Evolutionary conservation across 305 asterid species (phyloP).

Genomic region (Ajuga reptans): DNA sequence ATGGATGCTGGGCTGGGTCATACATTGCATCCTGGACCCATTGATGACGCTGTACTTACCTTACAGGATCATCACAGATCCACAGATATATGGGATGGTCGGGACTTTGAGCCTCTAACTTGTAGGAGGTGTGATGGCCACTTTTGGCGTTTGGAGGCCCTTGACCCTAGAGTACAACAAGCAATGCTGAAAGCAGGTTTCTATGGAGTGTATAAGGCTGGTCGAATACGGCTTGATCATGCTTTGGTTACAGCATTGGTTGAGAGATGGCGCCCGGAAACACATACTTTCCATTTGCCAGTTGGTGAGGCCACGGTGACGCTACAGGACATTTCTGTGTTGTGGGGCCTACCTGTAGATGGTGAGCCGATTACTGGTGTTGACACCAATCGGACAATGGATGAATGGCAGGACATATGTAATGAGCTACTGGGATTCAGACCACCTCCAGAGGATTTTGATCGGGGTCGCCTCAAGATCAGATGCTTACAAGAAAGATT

Average conservation of each 20-base stretch:
- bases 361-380: slow-evolving; percentile 69
- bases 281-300: slow-evolving; percentile 77
- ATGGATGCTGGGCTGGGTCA: slow-evolving; percentile 49
- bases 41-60: slow-evolving; percentile 60
- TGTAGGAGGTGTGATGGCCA: slow-evolving; percentile 81
- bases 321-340: slow-evolving; percentile 58
- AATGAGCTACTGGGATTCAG: slow-evolving; percentile 60
- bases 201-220: slow-evolving; percentile 75
- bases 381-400: slow-evolving; percentile 63
- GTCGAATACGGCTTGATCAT: slow-evolving; percentile 73
- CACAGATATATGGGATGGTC: slow-evolving; percentile 66
- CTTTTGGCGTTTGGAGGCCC: slow-evolving; percentile 67
- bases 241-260: slow-evolving; percentile 71
- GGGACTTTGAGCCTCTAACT: slow-evolving; percentile 70
- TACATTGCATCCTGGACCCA: slow-evolving; percentile 75
- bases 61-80: slow-evolving; percentile 76
- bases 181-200: slow-evolving; percentile 70
- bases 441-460: slow-evolving; percentile 65
- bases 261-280: slow-evolving; percentile 87
- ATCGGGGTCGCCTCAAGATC: slow-evolving; percentile 70
- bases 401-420: slow-evolving; percentile 75
- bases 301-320: slow-evolving; percentile 74
- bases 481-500: slow-evolving; percentile 63
- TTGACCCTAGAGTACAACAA: slow-evolving; percentile 59
- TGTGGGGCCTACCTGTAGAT: slow-evolving; percentile 79